Percentiles rank a stretch among this genome's conserved stretches.
These are phyloP conservation scores for Lodderomyces elongisporus DNA, from an alignment of 1,139 yeast species.

Conservation along the genomic window DNA sequence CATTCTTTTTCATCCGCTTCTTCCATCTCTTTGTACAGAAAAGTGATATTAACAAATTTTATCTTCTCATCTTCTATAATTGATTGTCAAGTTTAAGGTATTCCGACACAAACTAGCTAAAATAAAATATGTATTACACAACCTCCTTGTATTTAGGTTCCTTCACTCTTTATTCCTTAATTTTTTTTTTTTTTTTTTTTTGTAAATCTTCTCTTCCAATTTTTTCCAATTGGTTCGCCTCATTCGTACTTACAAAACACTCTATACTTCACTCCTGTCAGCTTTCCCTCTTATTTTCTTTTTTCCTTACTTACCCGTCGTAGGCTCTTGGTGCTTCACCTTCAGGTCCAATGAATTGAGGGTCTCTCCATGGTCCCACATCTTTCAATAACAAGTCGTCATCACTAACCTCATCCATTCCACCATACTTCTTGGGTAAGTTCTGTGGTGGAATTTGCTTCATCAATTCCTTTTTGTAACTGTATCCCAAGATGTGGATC, in stretches of 20 bases:
- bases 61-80: no score
- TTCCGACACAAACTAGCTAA: no score
- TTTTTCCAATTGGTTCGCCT: not conserved
- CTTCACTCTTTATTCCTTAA: slow-evolving; percentile 1
- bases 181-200: not conserved
- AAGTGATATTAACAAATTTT: no score
- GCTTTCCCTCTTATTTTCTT: no score
- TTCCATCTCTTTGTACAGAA: no score
- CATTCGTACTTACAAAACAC: no score
- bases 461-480: slow-evolving; percentile 75
- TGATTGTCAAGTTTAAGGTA: no score
- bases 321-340: slow-evolving; percentile 74
- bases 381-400: slow-evolving; percentile 87
- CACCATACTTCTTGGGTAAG: slow-evolving; percentile 89
- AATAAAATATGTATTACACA: no score
- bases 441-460: slow-evolving; percentile 92
- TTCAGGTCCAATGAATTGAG: slow-evolving; percentile 76
- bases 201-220: no score
- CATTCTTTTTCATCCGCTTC: no score
- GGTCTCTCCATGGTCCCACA: slow-evolving; percentile 96
- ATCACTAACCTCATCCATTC: slow-evolving; percentile 59
- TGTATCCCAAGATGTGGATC: slow-evolving; percentile 79
- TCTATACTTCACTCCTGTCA: no score
- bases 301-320: slow-evolving; percentile 9
- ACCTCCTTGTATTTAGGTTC: not conserved